Evolutionary conservation across 805 yeast genomes (phyloP).

Genomic region (Candida maltosa): DNA sequence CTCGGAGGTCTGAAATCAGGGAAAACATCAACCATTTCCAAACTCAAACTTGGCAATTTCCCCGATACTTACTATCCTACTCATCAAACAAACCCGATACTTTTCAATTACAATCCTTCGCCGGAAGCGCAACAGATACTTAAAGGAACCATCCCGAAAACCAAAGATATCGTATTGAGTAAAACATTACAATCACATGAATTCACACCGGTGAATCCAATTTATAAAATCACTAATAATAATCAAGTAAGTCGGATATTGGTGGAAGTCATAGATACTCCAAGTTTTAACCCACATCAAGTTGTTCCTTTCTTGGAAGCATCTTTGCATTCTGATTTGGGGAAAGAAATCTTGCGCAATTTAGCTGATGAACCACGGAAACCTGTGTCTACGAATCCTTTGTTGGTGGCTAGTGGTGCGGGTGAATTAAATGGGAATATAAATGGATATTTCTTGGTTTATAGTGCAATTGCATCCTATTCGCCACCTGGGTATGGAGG

Average conservation of each 20-base stretch:
- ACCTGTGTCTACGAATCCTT: conserved; percentile 62
- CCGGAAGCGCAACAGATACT: conserved; percentile 16
- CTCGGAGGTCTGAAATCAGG: conserved; percentile 61
- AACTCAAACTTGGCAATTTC: conserved; percentile 45
- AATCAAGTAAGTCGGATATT: conserved; percentile 46
- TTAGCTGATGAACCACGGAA: conserved; percentile 61
- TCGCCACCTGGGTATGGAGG: conserved; percentile 59
- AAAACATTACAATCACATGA: background rate
- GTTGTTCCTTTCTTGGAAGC: conserved; percentile 76
- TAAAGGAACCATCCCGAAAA: conserved; percentile 17
- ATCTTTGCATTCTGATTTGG: conserved; percentile 60
- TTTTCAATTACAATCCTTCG: conserved; percentile 52
- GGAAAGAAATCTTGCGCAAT: conserved; percentile 55
- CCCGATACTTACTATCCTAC: conserved; percentile 78
- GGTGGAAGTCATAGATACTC: conserved; percentile 72
- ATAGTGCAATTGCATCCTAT: conserved; percentile 63
- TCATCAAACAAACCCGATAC: conserved; percentile 52
- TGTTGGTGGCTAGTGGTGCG: conserved; percentile 76
- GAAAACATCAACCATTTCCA: conserved; percentile 55
- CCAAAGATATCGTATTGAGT: too few relatives aligned
- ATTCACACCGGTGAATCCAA: background rate
- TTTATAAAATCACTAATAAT: background rate
- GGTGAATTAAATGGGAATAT: conserved; percentile 71
- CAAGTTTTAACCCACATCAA: conserved; percentile 62
- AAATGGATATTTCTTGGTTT: conserved; percentile 71